Percentiles rank a stretch among this genome's conserved stretches.
These are phyloP conservation scores for Biscogniauxia mediterranea DNA, from an alignment of 2,329 filamentous ascomycete genomes.

Conservation along the genomic window DNA sequence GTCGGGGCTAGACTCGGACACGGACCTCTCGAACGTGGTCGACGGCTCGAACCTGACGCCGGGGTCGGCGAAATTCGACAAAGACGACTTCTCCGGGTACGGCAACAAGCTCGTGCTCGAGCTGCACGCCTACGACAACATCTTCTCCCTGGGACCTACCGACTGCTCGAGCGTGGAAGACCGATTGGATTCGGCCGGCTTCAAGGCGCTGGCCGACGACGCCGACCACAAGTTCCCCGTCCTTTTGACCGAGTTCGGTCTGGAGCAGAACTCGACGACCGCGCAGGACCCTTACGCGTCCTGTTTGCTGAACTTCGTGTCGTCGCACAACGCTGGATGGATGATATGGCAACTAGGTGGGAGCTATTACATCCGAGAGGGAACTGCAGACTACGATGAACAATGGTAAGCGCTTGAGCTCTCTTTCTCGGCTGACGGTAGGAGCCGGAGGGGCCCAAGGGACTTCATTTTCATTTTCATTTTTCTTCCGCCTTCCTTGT, in stretches of 20 bases:
- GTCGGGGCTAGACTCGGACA: constrained; percentile 57
- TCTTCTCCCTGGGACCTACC: constrained; percentile 31
- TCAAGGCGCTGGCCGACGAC: constrained; percentile 45
- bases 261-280: constrained; percentile 44
- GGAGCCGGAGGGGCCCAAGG: not conserved
- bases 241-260: constrained; percentile 54
- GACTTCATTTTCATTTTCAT: not conserved
- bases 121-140: constrained; percentile 58
- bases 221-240: constrained; percentile 44
- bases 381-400: constrained; percentile 53
- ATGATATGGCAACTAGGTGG: constrained; percentile 57
- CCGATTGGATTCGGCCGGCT: constrained; percentile 49
- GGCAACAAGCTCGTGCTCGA: constrained; percentile 57
- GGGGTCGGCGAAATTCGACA: constrained; percentile 42
- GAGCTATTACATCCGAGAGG: constrained; percentile 56
- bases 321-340: constrained; percentile 49
- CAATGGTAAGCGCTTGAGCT: constrained; percentile 36
- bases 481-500: too few species aligned
- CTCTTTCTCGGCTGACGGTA: too few species aligned
- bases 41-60: constrained; percentile 45
- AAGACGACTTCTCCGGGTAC: constrained; percentile 47
- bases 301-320: constrained; percentile 50
- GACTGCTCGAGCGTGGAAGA: constrained; percentile 45
- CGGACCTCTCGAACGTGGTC: constrained; percentile 50
- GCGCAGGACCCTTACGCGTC: constrained; percentile 48